Base-by-base conservation (phyloP, 805 yeast genomes). In the Metschnikowia amazonensis region DNA sequence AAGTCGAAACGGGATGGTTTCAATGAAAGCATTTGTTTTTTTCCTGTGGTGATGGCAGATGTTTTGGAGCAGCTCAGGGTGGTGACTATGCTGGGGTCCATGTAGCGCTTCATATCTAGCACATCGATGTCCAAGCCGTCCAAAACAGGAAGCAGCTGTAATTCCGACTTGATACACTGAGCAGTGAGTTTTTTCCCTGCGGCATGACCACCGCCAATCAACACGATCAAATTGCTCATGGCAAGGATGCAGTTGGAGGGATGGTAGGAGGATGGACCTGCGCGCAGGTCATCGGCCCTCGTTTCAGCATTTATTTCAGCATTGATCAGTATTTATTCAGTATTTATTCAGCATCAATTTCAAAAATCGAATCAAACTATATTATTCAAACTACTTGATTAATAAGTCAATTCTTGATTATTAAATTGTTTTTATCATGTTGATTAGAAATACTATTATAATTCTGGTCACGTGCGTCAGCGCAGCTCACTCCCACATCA, bases 161-260 rank as follows among this genome's bases (percentile, higher is more conserved):
- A 47, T 36, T 67, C 67, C 7, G 59, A 53, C 42, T 65, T 59
- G 27, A 82, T 66, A 35, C 66, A 42, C 14, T 49, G 42, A 1
- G 73, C 74, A 1, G 73, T 61, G 2, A 73, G 64, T 28, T 49
- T 57, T 50, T 75, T 81, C 0, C 86, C 86, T 2, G 83, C 65
- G 20, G 80, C 79, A 51, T 77, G 82, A 5, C 86, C 86, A 6
- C 86, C 86, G 4, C 78, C 86, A 8, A 81, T 65, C 11, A 81
- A 66, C 3, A 80, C 72, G 5, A 81, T 49, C 28, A 65, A 50
- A 40, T 60, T 50, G 35, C 34, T 30, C 21, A 39, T 39, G 13
- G 10, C n/a, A 6, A 24, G 10, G 16, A 28, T 16, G 18, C 6
- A 9, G 20, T 9, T n/a, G 17, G 21, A 4, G 18, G 36, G 14